Evolutionary conservation across 331 rosid genomes (phyloP), one percentile per base, ranked within the genome.

Genomic region (Malus hybrid): DNA sequence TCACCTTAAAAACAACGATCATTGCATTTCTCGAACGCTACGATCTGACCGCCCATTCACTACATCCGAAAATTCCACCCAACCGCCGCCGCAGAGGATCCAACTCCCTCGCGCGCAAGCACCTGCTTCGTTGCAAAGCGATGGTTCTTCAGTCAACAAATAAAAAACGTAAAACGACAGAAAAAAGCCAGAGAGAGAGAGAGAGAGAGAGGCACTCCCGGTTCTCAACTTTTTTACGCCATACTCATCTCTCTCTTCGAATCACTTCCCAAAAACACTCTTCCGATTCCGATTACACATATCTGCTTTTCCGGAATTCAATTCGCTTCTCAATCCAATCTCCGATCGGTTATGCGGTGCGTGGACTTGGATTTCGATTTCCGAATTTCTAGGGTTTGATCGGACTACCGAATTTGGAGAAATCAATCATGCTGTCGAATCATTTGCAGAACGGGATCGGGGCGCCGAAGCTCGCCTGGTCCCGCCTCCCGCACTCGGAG

Each of bases 361-460:
- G 39, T 19, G 24, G 65, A 22, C 60, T 58, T 24, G 7, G 65
- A 75, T 24, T 16, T 73, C 76, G 42, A 67, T 20, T 39, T 39
- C 46, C 4, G 46, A 39, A 39, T 39, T 9, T 39, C 46, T 81
- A 71, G 75, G 75, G 79, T 61, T 80, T 53, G 29, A 6, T 69
- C 48, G 22, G 29, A 13, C 66, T 56, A 71, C 68, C 36, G 83
- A 66, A 48, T 30, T 50, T 5, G 68, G 66, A 44, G 50, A 10
- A 44, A 72, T 60, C 77, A 71, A 83, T 68, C 83, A 26, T 90
- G 93, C 79, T 86, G 72, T 79, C 93, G 63, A 90, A 85, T 90
- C 98, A 91, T 62, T 74, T 91, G 5, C 96, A 88, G 16, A 93
- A 88, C 85, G 98, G 97, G 53, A 85, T 85, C 75, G 98, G 87